A percentile compares a stretch with the other conserved stretches of the same genome.
Evolutionary conservation across 495 filamentous ascomycete species (phyloP).

Genomic region (Aspergillus diversus): DNA sequence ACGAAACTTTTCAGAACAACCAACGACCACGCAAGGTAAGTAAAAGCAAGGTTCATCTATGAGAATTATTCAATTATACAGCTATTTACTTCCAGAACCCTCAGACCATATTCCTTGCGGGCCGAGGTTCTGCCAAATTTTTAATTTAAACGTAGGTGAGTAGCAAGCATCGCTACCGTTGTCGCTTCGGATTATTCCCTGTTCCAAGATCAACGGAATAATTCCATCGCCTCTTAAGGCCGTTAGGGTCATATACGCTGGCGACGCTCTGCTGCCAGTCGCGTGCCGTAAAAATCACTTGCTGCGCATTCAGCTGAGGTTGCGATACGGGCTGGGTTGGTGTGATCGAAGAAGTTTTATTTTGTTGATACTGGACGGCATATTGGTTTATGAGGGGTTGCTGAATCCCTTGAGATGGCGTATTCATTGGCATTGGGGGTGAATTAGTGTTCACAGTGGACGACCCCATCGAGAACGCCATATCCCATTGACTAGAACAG

Average conservation of each 20-base stretch:
- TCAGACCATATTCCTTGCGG: background rate
- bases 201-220: slow-evolving; percentile 42
- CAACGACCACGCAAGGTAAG: too few relatives aligned
- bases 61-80: background rate
- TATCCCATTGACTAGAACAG: slow-evolving; percentile 80
- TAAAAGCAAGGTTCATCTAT: background rate
- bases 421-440: slow-evolving; percentile 45
- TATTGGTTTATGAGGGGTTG: slow-evolving; percentile 38
- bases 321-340: slow-evolving; percentile 54
- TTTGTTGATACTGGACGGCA: slow-evolving; percentile 42
- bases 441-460: slow-evolving; percentile 54
- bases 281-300: slow-evolving; percentile 80
- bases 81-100: background rate
- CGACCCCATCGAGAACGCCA: slow-evolving; percentile 75
- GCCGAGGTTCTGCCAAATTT: background rate
- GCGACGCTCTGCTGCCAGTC: slow-evolving; percentile 98
- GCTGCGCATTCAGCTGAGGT: slow-evolving; percentile 58
- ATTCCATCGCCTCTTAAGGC: slow-evolving; percentile 75
- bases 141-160: background rate
- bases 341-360: slow-evolving; percentile 39
- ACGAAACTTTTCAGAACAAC: too few relatives aligned
- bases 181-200: slow-evolving; percentile 39
- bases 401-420: slow-evolving; percentile 37
- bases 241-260: slow-evolving; percentile 76
- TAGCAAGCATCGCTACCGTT: slow-evolving; percentile 30